Conservation (phyloP, 1,139 yeast genomes). For the Candida tetrigidarum region DNA sequence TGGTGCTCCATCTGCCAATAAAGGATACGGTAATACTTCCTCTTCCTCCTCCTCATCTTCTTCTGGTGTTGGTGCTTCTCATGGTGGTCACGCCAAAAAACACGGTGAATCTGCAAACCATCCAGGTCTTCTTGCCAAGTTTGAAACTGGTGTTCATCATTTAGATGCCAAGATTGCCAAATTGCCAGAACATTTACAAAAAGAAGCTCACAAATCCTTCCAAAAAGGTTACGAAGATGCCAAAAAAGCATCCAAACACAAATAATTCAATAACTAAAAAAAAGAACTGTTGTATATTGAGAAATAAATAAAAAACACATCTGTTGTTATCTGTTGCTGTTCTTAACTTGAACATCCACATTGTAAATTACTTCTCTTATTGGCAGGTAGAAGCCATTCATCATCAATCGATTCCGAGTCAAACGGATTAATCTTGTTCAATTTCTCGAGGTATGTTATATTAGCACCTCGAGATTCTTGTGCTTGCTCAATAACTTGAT, state of each 20-base stretch:
- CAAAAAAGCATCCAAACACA: constrained; percentile 16
- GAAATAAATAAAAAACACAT: no score
- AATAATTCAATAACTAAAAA: no score
- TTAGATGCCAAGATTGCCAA: constrained; percentile 36
- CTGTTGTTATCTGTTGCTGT: no score
- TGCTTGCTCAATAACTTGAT: constrained; percentile 70
- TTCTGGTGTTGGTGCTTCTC: no score
- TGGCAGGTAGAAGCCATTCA: no score
- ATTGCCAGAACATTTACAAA: constrained; percentile 35
- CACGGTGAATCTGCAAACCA: background rate
- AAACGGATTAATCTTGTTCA: constrained; percentile 65
- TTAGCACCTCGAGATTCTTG: constrained; percentile 41
- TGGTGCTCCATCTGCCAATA: background rate
- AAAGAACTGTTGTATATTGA: background rate
- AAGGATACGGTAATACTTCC: no score
- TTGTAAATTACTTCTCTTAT: no score
- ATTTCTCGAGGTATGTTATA: constrained; percentile 49
- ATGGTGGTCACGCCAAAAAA: constrained; percentile 29
- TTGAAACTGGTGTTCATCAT: constrained; percentile 8
- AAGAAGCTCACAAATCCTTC: constrained; percentile 41
- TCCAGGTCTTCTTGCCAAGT: constrained; percentile 6
- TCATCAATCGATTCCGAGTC: no score
- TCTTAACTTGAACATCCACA: constrained; percentile 59
- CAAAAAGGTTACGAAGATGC: constrained; percentile 39
- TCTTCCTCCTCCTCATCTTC: background rate